Conservation (phyloP, 2,329 filamentous ascomycete species). For the Colletotrichum neosansevieriae region DNA sequence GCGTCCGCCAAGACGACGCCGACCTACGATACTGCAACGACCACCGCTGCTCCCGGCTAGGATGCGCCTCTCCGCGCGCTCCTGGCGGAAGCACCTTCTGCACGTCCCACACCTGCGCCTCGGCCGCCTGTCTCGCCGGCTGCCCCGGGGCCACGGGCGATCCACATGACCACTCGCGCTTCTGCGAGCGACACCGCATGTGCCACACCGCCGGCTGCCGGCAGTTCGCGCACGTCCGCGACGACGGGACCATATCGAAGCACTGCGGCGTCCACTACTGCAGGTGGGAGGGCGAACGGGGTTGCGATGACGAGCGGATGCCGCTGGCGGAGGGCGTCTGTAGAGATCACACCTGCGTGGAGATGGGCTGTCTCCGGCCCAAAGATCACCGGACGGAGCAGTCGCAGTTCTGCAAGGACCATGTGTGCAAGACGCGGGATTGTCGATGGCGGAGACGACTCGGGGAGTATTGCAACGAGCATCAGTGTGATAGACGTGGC, state of each 20-base stretch:
- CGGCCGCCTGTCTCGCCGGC: constrained; percentile 43
- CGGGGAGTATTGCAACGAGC: constrained; percentile 43
- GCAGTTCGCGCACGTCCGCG: constrained; percentile 46
- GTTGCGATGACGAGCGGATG: constrained; percentile 45
- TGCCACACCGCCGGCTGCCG: constrained; percentile 44
- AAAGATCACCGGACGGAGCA: constrained; percentile 17
- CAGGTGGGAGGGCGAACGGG: constrained; percentile 41
- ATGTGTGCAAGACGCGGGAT: constrained; percentile 44
- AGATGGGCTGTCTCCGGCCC: constrained; percentile 44
- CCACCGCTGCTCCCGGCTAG: constrained; percentile 46
- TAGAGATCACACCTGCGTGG: constrained; percentile 41
- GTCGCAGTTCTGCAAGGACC: constrained; percentile 42
- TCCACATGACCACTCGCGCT: constrained; percentile 40
- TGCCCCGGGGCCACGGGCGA: constrained; percentile 41
- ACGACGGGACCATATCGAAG: constrained; percentile 43
- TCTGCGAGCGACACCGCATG: constrained; percentile 47
- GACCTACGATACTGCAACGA: constrained; percentile 45
- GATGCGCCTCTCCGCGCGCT: constrained; percentile 41
- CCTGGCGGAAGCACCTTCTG: constrained; percentile 43
- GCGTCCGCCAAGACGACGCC: constrained; percentile 38
- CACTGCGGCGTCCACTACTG: constrained; percentile 49
- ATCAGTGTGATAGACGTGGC: constrained; percentile 45
- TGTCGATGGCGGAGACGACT: constrained; percentile 43
- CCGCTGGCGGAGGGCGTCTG: constrained; percentile 41
- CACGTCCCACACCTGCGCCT: constrained; percentile 46